Evolutionary conservation across 2,329 filamentous ascomycete genomes (phyloP).

Genomic region (Phaeophleospora eucalypticola): DNA sequence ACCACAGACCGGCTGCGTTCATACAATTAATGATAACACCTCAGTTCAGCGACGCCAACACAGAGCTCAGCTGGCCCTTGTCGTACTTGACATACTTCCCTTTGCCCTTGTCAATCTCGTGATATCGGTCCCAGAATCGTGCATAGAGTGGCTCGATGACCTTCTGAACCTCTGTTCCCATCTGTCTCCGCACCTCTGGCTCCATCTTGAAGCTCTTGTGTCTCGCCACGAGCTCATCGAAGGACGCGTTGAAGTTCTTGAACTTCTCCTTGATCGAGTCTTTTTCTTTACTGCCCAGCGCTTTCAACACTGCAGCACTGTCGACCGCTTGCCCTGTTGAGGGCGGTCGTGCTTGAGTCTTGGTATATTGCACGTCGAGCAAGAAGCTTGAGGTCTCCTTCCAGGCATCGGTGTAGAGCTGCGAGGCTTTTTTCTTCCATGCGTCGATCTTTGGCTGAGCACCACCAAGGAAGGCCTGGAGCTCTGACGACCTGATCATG

Average conservation of each 20-base stretch:
- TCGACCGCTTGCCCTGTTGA: constrained; percentile 65
- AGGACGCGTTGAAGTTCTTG: constrained; percentile 79
- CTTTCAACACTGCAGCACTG: constrained; percentile 78
- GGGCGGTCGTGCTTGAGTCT: constrained; percentile 64
- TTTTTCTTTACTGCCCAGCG: constrained; percentile 82
- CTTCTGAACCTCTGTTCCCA: constrained; percentile 79
- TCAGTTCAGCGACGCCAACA: constrained; percentile 40
- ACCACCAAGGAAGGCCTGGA: constrained; percentile 60
- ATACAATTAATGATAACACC: background rate
- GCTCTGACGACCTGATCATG: constrained; percentile 75
- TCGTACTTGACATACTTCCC: constrained; percentile 99
- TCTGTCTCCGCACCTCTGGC: constrained; percentile 74
- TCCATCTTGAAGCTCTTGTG: constrained; percentile 89
- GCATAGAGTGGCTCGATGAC: constrained; percentile 93
- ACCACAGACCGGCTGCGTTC: background rate
- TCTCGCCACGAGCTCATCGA: constrained; percentile 79
- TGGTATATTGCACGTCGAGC: constrained; percentile 89
- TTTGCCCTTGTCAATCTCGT: constrained; percentile 95
- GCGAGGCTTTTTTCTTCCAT: constrained; percentile 83
- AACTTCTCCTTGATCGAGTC: constrained; percentile 97
- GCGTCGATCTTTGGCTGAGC: constrained; percentile 60
- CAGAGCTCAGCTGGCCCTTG: constrained; percentile 70
- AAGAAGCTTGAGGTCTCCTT: constrained; percentile 77
- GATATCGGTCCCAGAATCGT: constrained; percentile 94
- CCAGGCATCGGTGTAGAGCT: constrained; percentile 80